Evolutionary conservation across 495 filamentous ascomycete genomes (phyloP), one percentile per base, ranked within the genome.

Genomic region (Neurospora pannonica): DNA sequence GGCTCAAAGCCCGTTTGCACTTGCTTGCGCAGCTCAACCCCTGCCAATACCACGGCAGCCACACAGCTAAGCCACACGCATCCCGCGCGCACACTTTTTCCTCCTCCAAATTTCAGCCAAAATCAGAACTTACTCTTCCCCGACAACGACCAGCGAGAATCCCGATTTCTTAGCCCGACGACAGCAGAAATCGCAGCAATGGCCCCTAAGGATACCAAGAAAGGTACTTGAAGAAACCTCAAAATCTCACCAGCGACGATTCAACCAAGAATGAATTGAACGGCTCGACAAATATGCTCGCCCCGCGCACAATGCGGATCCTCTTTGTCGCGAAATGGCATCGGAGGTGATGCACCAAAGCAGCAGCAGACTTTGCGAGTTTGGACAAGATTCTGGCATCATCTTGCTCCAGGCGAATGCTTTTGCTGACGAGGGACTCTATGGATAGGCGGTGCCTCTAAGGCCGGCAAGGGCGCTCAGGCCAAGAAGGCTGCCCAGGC

Each of bases 401-500:
- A 71, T 73, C 78, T 79, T 79, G 80, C 80, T 81, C 54, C 80
- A 79, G 78, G 80, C 80, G 80, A 80, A 80, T 81, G 80, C 80
- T 80, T 79, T 78, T 81, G 77, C 80, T 81, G 78, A 80, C 73
- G 74, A 74, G 71, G 48, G 73, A 77, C 71, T 78, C 73, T 74
- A 54, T 75, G 72, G 74, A 79, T 74, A 82, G 81, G 81, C 78
- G 85, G 83, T 78, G 85, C 85, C 87, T 85, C 90, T 75, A 93
- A 90, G 87, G 85, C 88, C 77, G 83, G 84, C 79, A 92, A 91
- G 86, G 87, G 88, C 80, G 82, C 85, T 79, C 88, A 97, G 89
- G 96, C 97, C 87, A 91, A 89, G 80, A 90, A 91, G 82, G 96
- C 96, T 80, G 92, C 97, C 81, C 97, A 98, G 88, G 92, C 96